Conservation (phyloP, 352 stramenopile genomes). For the Phytophthora fragariae region DNA sequence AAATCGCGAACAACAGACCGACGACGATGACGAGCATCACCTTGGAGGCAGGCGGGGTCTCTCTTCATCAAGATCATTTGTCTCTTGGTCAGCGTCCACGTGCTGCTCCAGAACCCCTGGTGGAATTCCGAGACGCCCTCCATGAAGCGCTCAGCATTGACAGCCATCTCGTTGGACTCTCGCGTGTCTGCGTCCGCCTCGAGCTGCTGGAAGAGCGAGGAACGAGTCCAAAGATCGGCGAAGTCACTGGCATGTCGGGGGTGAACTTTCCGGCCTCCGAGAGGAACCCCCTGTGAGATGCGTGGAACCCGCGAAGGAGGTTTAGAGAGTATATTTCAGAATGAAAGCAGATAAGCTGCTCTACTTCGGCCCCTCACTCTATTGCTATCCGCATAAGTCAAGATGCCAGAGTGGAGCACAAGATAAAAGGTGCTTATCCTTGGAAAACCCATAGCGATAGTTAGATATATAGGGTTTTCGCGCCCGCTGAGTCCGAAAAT, state of each 20-base stretch:
- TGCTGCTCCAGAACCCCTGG: slow-evolving; percentile 25
- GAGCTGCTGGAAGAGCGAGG: not conserved
- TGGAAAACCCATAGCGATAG: too few species aligned
- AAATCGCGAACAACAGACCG: slow-evolving; percentile 24
- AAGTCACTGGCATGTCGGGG: slow-evolving; percentile 2
- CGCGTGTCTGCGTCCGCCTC: not conserved
- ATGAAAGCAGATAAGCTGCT: too few species aligned
- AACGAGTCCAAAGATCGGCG: not conserved
- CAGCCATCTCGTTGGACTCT: not conserved
- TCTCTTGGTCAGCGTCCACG: slow-evolving; percentile 39
- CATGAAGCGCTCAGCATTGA: slow-evolving; percentile 1
- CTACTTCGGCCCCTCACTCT: too few species aligned
- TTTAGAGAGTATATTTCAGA: too few species aligned
- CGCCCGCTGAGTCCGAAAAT: too few species aligned
- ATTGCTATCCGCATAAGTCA: too few species aligned
- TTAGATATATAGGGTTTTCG: too few species aligned
- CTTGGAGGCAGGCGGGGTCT: slow-evolving; percentile 11
- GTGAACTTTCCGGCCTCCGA: not conserved
- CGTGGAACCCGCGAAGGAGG: too few species aligned
- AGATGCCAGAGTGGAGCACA: too few species aligned
- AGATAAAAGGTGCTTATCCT: too few species aligned
- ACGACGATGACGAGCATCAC: slow-evolving; percentile 21
- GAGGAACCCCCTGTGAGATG: too few species aligned
- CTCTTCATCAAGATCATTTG: slow-evolving; percentile 52
- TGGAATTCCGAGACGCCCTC: slow-evolving; percentile 19